Evolutionary conservation across 2,329 filamentous ascomycete species (phyloP), one percentile per base, ranked within the genome.

Genomic region (Pezicula carpinea): DNA sequence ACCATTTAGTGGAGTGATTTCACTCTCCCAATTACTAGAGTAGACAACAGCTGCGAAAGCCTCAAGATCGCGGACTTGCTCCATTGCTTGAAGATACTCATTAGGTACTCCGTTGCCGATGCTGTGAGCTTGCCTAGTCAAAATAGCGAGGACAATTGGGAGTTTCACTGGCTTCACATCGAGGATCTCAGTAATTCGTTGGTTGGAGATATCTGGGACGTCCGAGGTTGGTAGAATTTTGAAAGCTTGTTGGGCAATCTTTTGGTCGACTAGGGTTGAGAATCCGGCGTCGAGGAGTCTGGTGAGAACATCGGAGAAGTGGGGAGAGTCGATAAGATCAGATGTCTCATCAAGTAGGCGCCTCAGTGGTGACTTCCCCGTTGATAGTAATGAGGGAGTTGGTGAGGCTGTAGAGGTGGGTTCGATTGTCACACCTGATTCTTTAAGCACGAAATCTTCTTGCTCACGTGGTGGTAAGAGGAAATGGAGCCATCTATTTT

Each of bases 271-370:
- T 14, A 99, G 77, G 19, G 85, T 80, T 3, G 87, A 87, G 69
- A 96, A 99, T 46, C 85, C 87, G 39, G 89, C 79, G 65, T 97
- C 91, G 50, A 97, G 85, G 47, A 96, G 78, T 48, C 88, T 82
- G 2, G 86, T 89, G 38, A 96, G 77, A 31, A 99, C 90, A 60
- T 90, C 85, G 0, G 84, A 80, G 68, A 97, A 97, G 31, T 88
- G 80, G 0, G 93, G 93, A 1, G 93, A 96, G 63, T 99, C 93
- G 62, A 97, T 85, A 19, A 99, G 79, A 64, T 99, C 93, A 33
- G 92, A 88, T 2, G 93, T 97, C 72, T 99, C 93, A 64, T 99
- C 92, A 1, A 99, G 79, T 17, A 99, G 79, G 48, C 87, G 85
- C 47, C 92, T 83, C 47, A 99, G 79, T n/a, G 77, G 74, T 23